Percentiles rank a stretch among this genome's conserved stretches.
phyloP scores from a whole-genome alignment of 805 yeast genomes.

The Cyberlindnera bimundalis region DNA sequence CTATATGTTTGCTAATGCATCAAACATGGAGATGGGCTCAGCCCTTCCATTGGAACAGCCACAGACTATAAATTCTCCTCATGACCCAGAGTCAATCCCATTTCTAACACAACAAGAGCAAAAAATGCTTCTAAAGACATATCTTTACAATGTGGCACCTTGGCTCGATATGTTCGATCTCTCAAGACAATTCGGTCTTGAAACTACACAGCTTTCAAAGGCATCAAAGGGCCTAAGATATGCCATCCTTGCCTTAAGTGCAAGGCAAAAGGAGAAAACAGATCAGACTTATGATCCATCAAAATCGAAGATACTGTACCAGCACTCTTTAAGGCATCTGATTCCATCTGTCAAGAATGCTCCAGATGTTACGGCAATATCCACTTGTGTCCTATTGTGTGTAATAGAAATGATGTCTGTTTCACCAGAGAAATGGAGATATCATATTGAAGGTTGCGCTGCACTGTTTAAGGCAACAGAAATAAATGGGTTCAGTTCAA shows the following conservation, averaged over 20 bases:
- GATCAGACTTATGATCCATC: conserved; percentile 27
- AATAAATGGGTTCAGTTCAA: conserved; percentile 35
- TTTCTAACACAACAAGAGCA: conserved; percentile 33
- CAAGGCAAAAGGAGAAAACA: conserved; percentile 32
- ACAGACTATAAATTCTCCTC: background rate
- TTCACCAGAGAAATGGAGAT: conserved; percentile 37
- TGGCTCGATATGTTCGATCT: conserved; percentile 39
- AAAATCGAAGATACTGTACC: conserved; percentile 31
- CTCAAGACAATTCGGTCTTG: conserved; percentile 33
- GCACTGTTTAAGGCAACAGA: conserved; percentile 35
- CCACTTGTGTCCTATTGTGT: conserved; percentile 40
- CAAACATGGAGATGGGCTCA: conserved; percentile 17
- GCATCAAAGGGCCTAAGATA: conserved; percentile 31
- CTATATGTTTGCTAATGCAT: conserved; percentile 37
- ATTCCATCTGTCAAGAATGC: conserved; percentile 35
- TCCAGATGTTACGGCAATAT: conserved; percentile 29
- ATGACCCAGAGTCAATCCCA: conserved; percentile 12
- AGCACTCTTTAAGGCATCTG: conserved; percentile 31
- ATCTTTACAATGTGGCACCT: conserved; percentile 36
- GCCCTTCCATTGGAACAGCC: conserved; percentile 4
- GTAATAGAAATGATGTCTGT: conserved; percentile 42
- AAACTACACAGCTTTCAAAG: conserved; percentile 37
- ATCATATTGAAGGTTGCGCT: conserved; percentile 38
- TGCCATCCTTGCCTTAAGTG: conserved; percentile 33
- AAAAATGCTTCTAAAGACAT: conserved; percentile 31